A percentile compares a stretch with the other conserved stretches of the same genome.
phyloP scores from a whole-genome alignment of 768 basidiomycete species.

The Boletus subcaerulescens region DNA sequence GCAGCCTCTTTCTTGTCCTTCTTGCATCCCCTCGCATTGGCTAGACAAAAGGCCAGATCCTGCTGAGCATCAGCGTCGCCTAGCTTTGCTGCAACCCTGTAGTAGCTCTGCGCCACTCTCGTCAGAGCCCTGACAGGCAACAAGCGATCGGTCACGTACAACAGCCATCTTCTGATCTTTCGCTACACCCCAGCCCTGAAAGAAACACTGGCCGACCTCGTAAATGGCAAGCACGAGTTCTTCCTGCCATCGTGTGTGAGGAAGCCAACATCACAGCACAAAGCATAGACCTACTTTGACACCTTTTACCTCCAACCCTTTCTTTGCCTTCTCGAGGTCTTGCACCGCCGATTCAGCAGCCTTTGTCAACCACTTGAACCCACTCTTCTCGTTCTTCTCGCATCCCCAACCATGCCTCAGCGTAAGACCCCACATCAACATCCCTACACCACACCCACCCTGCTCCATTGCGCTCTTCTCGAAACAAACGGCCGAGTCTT shows the following conservation, averaged over 20 bases:
- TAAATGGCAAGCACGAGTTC: slow-evolving; percentile 88
- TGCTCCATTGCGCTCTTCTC: slow-evolving; percentile 69
- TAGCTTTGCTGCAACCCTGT: slow-evolving; percentile 75
- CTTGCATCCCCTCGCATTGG: slow-evolving; percentile 87
- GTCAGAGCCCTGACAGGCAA: not conserved
- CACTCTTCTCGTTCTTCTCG: slow-evolving; percentile 70
- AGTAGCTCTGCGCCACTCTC: slow-evolving; percentile 60
- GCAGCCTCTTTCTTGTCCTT: slow-evolving; percentile 85
- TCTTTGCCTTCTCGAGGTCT: slow-evolving; percentile 64
- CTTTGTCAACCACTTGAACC: slow-evolving; percentile 78
- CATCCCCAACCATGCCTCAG: slow-evolving; percentile 89
- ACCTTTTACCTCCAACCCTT: slow-evolving; percentile 50
- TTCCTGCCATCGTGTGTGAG: slow-evolving; percentile 37
- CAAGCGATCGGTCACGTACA: slow-evolving; percentile 40
- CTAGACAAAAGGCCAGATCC: slow-evolving; percentile 80
- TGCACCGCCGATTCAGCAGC: slow-evolving; percentile 80
- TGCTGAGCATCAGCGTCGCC: slow-evolving; percentile 87
- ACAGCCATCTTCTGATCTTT: slow-evolving; percentile 91
- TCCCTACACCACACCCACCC: slow-evolving; percentile 85
- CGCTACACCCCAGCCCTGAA: slow-evolving; percentile 85
- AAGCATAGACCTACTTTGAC: slow-evolving; percentile 43
- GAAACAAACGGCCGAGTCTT: slow-evolving; percentile 68
- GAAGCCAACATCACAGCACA: not conserved
- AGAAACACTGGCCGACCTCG: slow-evolving; percentile 91
- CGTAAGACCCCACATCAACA: slow-evolving; percentile 90